phyloP scores from a whole-genome alignment of 1,284 basidiomycete genomes.

The Amylostereum areolatum region DNA sequence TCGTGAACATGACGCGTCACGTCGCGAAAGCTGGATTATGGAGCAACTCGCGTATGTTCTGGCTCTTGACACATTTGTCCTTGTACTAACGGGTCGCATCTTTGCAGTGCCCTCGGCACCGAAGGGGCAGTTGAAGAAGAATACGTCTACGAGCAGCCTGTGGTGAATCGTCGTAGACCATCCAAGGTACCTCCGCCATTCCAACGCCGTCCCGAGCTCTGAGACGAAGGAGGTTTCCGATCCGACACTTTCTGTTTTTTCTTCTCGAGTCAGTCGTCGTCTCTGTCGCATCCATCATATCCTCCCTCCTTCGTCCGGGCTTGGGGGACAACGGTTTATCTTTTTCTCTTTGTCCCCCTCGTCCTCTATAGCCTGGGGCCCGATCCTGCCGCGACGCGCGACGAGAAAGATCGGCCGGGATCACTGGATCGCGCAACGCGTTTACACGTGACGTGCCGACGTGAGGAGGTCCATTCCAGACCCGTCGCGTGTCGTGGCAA shows the following conservation, averaged over 20 bases:
- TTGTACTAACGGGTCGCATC: constrained; percentile 13
- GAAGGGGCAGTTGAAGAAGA: constrained; percentile 71
- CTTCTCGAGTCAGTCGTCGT: constrained; percentile 61
- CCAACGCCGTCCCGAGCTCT: constrained; percentile 82
- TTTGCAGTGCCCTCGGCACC: constrained; percentile 56
- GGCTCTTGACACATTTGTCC: background rate
- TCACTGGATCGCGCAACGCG: constrained; percentile 19
- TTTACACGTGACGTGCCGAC: constrained; percentile 33
- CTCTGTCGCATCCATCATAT: constrained; percentile 36
- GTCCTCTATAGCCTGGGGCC: constrained; percentile 50
- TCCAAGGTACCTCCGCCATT: constrained; percentile 78
- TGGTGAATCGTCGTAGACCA: constrained; percentile 59
- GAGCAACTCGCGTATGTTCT: constrained; percentile 73
- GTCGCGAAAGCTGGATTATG: constrained; percentile 84
- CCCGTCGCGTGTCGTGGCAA: constrained; percentile 18
- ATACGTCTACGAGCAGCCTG: constrained; percentile 61
- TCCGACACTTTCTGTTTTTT: constrained; percentile 32
- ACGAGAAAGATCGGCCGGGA: constrained; percentile 23
- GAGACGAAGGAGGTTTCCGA: constrained; percentile 77
- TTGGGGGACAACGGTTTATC: constrained; percentile 74
- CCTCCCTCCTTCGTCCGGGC: constrained; percentile 77
- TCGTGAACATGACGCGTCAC: constrained; percentile 74
- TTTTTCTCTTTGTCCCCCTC: constrained; percentile 62
- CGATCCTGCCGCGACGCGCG: constrained; percentile 26
- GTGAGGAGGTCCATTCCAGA: constrained; percentile 15